Evolutionary conservation across 768 basidiomycete genomes (phyloP), one percentile per base, ranked within the genome.

Genomic region (Coprinopsis marcescibilis): DNA sequence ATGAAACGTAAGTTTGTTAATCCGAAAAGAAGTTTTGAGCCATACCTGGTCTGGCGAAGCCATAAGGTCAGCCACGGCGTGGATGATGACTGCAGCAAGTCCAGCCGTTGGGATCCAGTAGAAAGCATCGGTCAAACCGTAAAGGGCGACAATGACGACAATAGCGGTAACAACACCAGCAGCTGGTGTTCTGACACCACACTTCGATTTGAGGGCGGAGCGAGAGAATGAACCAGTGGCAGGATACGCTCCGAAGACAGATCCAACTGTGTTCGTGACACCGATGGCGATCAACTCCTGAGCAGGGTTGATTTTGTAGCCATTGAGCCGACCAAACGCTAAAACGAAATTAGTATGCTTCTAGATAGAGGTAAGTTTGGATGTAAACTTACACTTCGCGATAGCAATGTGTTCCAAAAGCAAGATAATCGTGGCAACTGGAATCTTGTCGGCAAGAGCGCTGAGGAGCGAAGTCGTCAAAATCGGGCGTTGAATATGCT

Each of bases 191-290:
- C 95, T 81, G n/a, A 98, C 95, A 39, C 96, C 96, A 0, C 90
- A 94, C 65, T 95, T 97, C 24, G 89, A 82, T 66, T 96, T 93
- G 60, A 99, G 72, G 2, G 96, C 96, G 2, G 93, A 89, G n/a
- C 96, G 88, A 30, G 94, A 96, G 77, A 99, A 99, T 1, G 94
- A 97, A 1, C 96, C 96, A 11, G 96, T 99, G 0, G 95, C 90
- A 7, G 96, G 94, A 63, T 96, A 98, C 0, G 93, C 95, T 37
- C 73, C 77, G 64, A 99, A 97, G 55, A 88, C 71, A 13, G 89
- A 85, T 2, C 95, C 95, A 52, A 96, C 59, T 1, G 89, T 89
- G 64, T 95, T 95, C 14, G 92, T 88, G 15, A 98, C 90, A n/a
- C 95, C 95, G 55, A 99, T 97, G 33, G 95, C 93, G 55, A 97